Evolutionary conservation across 108 stramenopile genomes (phyloP).

Genomic region (Conticribra guillardii): DNA sequence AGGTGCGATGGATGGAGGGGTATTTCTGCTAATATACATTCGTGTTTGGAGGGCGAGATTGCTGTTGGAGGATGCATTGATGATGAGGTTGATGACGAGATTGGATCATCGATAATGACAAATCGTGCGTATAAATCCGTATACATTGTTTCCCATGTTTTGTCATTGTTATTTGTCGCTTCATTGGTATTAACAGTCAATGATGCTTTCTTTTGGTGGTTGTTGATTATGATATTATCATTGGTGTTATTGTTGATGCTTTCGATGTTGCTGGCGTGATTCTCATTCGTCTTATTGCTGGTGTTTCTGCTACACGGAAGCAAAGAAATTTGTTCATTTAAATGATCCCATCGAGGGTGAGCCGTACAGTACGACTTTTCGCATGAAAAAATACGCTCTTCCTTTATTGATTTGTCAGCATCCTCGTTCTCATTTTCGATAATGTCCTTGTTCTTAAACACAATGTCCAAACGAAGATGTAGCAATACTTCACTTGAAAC

Average conservation of each 20-base stretch:
- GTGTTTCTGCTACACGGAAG: too few relatives aligned
- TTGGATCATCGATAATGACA: conserved; percentile 8
- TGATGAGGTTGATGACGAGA: background rate
- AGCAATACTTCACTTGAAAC: conserved; percentile 11
- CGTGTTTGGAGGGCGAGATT: conserved; percentile 4
- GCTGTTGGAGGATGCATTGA: conserved; percentile 7
- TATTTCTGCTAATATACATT: conserved; percentile 13
- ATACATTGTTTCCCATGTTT: conserved; percentile 1
- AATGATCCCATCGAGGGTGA: conserved; percentile 71
- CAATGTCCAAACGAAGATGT: conserved; percentile 25
- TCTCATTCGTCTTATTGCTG: background rate
- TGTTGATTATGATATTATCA: too few relatives aligned
- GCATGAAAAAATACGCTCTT: conserved; percentile 22
- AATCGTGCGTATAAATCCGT: conserved; percentile 26
- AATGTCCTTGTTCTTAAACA: conserved; percentile 1
- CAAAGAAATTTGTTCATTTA: conserved; percentile 50
- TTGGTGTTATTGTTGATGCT: background rate
- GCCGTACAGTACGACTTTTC: conserved; percentile 14
- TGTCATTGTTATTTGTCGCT: too few relatives aligned
- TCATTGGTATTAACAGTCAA: too few relatives aligned
- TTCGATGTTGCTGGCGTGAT: background rate
- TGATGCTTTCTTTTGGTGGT: too few relatives aligned
- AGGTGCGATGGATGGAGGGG: conserved; percentile 39
- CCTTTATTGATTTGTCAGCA: conserved; percentile 3
- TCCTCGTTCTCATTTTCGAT: conserved; percentile 1